These are phyloP conservation scores for Fagopyrum tataricum DNA, from an alignment of 148 eudicot genomes.

Conservation along the genomic window DNA sequence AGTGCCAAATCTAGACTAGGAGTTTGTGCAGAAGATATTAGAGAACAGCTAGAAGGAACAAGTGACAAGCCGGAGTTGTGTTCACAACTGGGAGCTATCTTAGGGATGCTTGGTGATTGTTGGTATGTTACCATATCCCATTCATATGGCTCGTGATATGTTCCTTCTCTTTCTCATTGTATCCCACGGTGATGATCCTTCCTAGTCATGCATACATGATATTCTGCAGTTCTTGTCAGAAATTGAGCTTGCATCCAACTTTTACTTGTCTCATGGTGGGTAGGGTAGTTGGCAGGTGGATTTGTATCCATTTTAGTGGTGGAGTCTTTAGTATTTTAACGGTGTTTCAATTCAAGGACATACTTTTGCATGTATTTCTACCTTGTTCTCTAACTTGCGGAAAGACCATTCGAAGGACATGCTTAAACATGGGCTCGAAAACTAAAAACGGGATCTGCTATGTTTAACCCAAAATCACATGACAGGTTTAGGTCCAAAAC, in stretches of 20 bases:
- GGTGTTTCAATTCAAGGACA: neutral
- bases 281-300: neutral
- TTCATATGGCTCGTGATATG: neutral
- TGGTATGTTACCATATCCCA: conserved; percentile 37
- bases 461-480: neutral
- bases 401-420: neutral
- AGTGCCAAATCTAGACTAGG: conserved; percentile 93
- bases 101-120: conserved; percentile 97
- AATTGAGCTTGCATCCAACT: neutral
- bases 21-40: conserved; percentile 74
- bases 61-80: conserved; percentile 73
- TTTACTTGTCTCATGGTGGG: conserved; percentile 5
- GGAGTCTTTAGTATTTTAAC: neutral
- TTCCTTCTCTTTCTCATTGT: conserved; percentile 2
- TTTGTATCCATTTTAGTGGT: neutral
- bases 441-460: neutral
- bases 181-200: neutral
- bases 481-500: neutral
- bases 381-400: neutral
- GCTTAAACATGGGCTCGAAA: neutral
- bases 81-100: conserved; percentile 89
- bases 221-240: conserved; percentile 5
- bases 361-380: conserved; percentile 11
- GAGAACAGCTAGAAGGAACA: conserved; percentile 61
- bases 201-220: neutral